Percentiles rank a stretch among this genome's conserved stretches.
Evolutionary conservation across 2,329 filamentous ascomycete genomes (phyloP).

Genomic region (Aspergillus pseudotamarii): DNA sequence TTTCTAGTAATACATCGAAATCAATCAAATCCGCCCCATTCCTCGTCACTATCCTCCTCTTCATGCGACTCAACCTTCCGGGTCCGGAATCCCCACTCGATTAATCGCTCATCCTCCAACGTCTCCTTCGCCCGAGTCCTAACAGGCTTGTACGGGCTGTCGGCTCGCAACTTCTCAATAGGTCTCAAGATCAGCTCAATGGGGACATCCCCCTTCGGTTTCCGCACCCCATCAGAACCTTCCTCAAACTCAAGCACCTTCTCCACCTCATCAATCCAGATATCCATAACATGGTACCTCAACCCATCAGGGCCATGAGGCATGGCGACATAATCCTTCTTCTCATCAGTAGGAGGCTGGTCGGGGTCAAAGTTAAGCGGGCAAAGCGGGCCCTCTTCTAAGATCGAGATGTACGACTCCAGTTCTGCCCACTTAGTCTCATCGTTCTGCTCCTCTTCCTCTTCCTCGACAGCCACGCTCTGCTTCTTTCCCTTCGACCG

Average conservation of each 20-base stretch:
- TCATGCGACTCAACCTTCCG: conserved; percentile 42
- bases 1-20: conserved; percentile 30
- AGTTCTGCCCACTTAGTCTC: conserved; percentile 36
- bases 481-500: conserved; percentile 19
- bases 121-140: conserved; percentile 70
- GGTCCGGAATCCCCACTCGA: conserved; percentile 57
- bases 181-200: conserved; percentile 48
- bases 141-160: conserved; percentile 70
- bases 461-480: conserved; percentile 16
- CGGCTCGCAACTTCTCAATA: conserved; percentile 47
- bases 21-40: conserved; percentile 70
- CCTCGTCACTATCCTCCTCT: conserved; percentile 54
- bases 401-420: conserved; percentile 41
- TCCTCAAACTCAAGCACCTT: conserved; percentile 61
- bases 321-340: conserved; percentile 36
- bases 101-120: conserved; percentile 73
- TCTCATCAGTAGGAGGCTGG: conserved; percentile 29
- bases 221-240: conserved; percentile 28
- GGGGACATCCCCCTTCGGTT: conserved; percentile 41
- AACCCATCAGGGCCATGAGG: conserved; percentile 77
- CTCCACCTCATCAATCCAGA: conserved; percentile 89
- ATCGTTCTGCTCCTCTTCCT: conserved; percentile 22
- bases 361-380: conserved; percentile 44
- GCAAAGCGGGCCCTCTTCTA: conserved; percentile 44
- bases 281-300: conserved; percentile 82